Base-by-base conservation (phyloP, 2,329 filamentous ascomycete species). In the Hypocreales sp. region DNA sequence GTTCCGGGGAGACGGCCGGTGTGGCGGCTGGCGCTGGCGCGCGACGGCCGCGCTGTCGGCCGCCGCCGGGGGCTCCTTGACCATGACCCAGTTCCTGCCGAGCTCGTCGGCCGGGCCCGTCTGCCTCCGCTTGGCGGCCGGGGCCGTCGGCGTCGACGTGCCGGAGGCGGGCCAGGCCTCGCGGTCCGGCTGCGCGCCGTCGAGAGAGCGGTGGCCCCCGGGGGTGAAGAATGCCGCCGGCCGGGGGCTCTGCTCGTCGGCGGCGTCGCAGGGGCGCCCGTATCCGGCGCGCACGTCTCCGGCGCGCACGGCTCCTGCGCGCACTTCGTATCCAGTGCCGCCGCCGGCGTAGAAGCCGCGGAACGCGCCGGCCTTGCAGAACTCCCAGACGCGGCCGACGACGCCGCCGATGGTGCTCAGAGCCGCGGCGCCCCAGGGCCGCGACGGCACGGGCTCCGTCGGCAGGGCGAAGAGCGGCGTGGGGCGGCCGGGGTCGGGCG, bases 271-370 rank as follows among this genome's bases (percentile, higher is more conserved):
- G n/a, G n/a, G n/a, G n/a, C n/a, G n/a, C n/a, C n/a, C n/a, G n/a
- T n/a, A n/a, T n/a, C n/a, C n/a, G n/a, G n/a, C 34, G 7, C 32
- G 44, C 13, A 59, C 47, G 20, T 18, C 39, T 10, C 35, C 31
- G 12, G 35, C 35, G n/a, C n/a, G n/a, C n/a, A n/a, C n/a, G n/a
- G n/a, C n/a, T n/a, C n/a, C n/a, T n/a, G n/a, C n/a, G n/a, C n/a
- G n/a, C 38, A 81, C 55, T 6, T 66, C 57, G 43, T 86, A 92
- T 15, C 72, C 73, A 33, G 61, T 62, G 7, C 86, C 87, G 4
- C 79, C 82, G 7, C 86, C 87, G 9, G 86, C 83, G 35, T 86
- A 75, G 48, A 94, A 94, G 0, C 86, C 86, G 29, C 68, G 67
- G 44, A 94, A 92, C 0, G 79, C 70, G 7, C 66, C 71, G 0